Conservation (phyloP, 768 basidiomycete genomes). For the Calvatia gigantea region DNA sequence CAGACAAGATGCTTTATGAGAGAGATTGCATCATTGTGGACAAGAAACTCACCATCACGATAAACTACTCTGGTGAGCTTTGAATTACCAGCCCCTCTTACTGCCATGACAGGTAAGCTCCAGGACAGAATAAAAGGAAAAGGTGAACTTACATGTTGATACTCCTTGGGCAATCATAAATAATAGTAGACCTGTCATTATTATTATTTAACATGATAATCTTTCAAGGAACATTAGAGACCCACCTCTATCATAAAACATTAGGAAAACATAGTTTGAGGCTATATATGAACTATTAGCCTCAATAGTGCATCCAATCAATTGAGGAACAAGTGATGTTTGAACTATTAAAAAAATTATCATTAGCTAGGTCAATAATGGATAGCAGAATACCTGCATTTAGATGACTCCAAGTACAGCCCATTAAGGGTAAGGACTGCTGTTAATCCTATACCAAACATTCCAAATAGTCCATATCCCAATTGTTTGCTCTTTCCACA, state of each 20-base stretch:
- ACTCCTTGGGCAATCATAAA: background rate
- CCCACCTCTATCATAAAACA: background rate
- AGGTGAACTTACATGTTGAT: background rate
- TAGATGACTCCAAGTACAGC: no score
- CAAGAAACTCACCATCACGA: background rate
- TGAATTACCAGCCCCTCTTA: background rate
- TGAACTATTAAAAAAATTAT: background rate
- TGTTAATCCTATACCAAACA: no score
- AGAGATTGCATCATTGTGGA: no score
- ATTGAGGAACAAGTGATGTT: background rate
- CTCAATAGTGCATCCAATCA: background rate
- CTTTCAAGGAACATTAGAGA: background rate
- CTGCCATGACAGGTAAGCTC: background rate
- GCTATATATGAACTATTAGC: background rate
- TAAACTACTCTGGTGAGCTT: background rate
- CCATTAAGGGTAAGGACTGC: no score
- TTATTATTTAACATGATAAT: background rate
- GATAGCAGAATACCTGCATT: no score
- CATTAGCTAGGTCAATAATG: no score
- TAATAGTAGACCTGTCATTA: background rate
- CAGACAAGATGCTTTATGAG: background rate
- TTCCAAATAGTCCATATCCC: no score
- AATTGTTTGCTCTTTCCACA: no score
- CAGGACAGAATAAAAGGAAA: background rate
- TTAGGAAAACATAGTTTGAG: background rate